These are phyloP conservation scores for Aspergillus sp. DNA, from an alignment of 2,329 filamentous ascomycete species.

Conservation along the genomic window DNA sequence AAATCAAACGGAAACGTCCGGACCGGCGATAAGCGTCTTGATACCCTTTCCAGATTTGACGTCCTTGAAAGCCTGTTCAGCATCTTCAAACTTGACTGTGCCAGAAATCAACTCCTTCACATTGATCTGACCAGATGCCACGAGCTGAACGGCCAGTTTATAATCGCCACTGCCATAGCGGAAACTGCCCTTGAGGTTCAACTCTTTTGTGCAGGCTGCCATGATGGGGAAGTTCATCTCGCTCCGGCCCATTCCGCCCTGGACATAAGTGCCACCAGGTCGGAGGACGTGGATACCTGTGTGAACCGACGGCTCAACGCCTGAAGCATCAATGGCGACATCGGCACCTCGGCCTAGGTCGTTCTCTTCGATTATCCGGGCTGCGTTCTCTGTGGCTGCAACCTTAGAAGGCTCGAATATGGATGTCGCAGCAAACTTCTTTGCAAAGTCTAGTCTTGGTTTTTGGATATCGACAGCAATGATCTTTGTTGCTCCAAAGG, in stretches of 20 bases:
- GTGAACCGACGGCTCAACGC: slow-evolving; percentile 79
- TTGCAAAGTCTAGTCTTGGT: slow-evolving; percentile 77
- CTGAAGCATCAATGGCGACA: slow-evolving; percentile 78
- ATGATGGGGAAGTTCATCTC: slow-evolving; percentile 93
- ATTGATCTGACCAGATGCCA: slow-evolving; percentile 70
- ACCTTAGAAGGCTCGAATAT: slow-evolving; percentile 66
- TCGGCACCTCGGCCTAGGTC: slow-evolving; percentile 71
- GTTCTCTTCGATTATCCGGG: slow-evolving; percentile 65
- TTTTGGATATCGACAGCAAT: slow-evolving; percentile 88
- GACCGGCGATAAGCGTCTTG: slow-evolving; percentile 52
- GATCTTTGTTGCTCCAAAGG: slow-evolving; percentile 82
- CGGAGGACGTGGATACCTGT: slow-evolving; percentile 72
- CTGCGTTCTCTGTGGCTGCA: slow-evolving; percentile 73
- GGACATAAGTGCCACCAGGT: slow-evolving; percentile 76
- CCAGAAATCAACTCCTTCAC: slow-evolving; percentile 80
- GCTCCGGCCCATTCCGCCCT: slow-evolving; percentile 86
- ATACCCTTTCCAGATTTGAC: slow-evolving; percentile 77
- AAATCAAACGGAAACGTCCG: not conserved
- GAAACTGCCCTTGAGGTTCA: slow-evolving; percentile 86
- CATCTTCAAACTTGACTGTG: slow-evolving; percentile 77
- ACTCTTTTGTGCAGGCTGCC: slow-evolving; percentile 85
- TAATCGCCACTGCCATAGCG: slow-evolving; percentile 90
- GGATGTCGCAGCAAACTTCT: slow-evolving; percentile 63
- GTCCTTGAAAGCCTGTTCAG: slow-evolving; percentile 83
- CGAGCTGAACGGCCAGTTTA: slow-evolving; percentile 76